These are phyloP conservation scores for Sordariomycetes sp. DNA, from an alignment of 2,329 filamentous ascomycete genomes.

Conservation along the genomic window DNA sequence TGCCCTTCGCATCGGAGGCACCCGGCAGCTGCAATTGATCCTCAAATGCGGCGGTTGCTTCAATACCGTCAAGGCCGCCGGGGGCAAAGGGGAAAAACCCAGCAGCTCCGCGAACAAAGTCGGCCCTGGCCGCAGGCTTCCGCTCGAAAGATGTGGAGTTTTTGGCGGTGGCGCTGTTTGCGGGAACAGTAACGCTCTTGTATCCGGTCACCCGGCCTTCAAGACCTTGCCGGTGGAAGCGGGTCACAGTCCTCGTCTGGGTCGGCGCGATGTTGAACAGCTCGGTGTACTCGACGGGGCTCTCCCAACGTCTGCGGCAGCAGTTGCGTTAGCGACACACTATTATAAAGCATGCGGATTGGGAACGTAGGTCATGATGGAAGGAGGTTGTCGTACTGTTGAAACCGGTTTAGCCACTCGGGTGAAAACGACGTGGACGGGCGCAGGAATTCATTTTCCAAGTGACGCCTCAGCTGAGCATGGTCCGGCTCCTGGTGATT, in stretches of 20 bases:
- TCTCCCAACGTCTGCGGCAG: conserved; percentile 52
- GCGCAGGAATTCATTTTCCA: conserved; percentile 67
- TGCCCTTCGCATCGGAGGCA: conserved; percentile 28
- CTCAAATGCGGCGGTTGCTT: conserved; percentile 73
- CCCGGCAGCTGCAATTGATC: conserved; percentile 34
- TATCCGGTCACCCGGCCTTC: conserved; percentile 91
- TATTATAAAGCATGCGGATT: not conserved
- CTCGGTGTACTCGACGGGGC: conserved; percentile 64
- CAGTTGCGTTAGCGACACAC: not conserved
- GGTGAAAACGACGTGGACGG: conserved; percentile 69
- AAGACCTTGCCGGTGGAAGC: conserved; percentile 81
- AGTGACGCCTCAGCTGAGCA: conserved; percentile 51
- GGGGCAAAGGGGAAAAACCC: conserved; percentile 93
- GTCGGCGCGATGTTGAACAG: conserved; percentile 81
- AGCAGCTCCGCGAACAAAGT: conserved; percentile 85
- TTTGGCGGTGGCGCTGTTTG: conserved; percentile 80
- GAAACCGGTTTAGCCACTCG: conserved; percentile 78
- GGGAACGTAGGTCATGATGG: not conserved
- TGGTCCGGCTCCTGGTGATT: conserved; percentile 24
- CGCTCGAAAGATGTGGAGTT: conserved; percentile 83
- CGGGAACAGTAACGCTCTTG: conserved; percentile 83
- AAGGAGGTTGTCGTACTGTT: conserved; percentile 44
- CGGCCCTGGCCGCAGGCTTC: conserved; percentile 73
- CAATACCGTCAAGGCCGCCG: conserved; percentile 75
- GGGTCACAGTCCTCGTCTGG: conserved; percentile 86